phyloP scores from a whole-genome alignment of 2,329 filamentous ascomycete species.

The Biscogniauxia sp. region DNA sequence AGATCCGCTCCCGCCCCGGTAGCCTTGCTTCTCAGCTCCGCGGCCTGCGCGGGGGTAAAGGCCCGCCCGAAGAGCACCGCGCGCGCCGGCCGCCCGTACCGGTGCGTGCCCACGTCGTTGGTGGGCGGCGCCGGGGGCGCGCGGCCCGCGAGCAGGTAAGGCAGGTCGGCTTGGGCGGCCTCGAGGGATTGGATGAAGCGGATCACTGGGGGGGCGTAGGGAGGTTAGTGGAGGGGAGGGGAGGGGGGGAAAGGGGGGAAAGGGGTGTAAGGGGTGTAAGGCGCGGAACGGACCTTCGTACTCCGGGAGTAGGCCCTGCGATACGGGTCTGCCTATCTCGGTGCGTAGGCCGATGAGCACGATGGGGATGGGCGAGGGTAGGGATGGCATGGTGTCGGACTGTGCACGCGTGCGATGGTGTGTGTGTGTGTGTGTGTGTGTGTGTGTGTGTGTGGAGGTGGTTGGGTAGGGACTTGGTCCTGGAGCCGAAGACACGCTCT shows the following conservation, averaged over 20 bases:
- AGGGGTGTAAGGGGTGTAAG: no score
- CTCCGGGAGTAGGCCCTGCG: slow-evolving; percentile 13
- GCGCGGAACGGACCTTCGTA: slow-evolving; percentile 15
- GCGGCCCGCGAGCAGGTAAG: slow-evolving; percentile 9
- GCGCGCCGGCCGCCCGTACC: slow-evolving; percentile 4
- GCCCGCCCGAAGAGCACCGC: slow-evolving; percentile 16
- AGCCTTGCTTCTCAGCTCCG: slow-evolving; percentile 1
- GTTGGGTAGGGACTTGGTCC: not conserved
- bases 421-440: no score
- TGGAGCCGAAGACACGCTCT: not conserved
- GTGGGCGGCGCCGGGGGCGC: slow-evolving; percentile 5
- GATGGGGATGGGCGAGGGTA: slow-evolving; percentile 11
- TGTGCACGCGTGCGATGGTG: not conserved
- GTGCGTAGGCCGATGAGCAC: slow-evolving; percentile 16
- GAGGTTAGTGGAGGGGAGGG: no score
- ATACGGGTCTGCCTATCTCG: slow-evolving; percentile 12
- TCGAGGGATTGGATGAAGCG: slow-evolving; percentile 15
- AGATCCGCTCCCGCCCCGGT: not conserved
- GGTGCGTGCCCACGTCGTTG: slow-evolving; percentile 13
- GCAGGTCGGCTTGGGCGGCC: slow-evolving; percentile 11
- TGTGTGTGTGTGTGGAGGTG: no score
- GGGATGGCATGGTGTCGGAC: slow-evolving; percentile 4
- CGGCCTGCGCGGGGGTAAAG: slow-evolving; percentile 14
- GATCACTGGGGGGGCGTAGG: slow-evolving; percentile 13
- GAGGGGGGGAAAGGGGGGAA: no score